phyloP scores from a whole-genome alignment of 345 rosid genomes.

The Linum lewisii region DNA sequence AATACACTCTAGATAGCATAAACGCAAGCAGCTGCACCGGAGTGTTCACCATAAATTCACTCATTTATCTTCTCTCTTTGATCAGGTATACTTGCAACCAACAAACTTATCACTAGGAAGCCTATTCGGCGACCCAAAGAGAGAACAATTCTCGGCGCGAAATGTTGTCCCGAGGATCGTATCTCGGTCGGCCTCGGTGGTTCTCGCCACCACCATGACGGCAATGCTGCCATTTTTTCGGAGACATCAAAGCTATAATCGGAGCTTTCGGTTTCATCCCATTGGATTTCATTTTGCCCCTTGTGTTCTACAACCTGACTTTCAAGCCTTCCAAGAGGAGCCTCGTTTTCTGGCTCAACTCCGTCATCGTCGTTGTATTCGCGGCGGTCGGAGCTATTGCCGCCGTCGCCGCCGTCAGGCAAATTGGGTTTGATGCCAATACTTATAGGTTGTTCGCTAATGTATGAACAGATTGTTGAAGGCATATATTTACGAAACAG shows the following conservation, averaged over 20 bases:
- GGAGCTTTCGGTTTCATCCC: constrained; percentile 29
- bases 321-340: constrained; percentile 60
- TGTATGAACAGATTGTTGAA: constrained; percentile 23
- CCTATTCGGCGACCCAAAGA: constrained; percentile 11
- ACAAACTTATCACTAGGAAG: constrained; percentile 17
- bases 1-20: too few species aligned
- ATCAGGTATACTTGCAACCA: constrained; percentile 21
- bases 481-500: neutral
- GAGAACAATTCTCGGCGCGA: constrained; percentile 13
- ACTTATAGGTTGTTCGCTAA: constrained; percentile 54
- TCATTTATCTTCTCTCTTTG: neutral
- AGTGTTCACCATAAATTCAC: too few species aligned
- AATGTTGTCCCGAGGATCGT: constrained; percentile 19
- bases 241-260: constrained; percentile 17
- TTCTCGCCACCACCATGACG: constrained; percentile 4
- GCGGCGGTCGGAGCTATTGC: constrained; percentile 42
- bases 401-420: constrained; percentile 55
- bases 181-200: constrained; percentile 13
- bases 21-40: too few species aligned
- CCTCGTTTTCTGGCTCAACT: constrained; percentile 57
- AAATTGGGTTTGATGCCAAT: constrained; percentile 55
- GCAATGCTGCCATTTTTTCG: constrained; percentile 21
- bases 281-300: constrained; percentile 14
- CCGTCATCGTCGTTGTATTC: constrained; percentile 44
- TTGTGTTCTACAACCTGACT: constrained; percentile 44